Percentiles rank a stretch among this genome's conserved stretches.
Evolutionary conservation across 805 yeast genomes (phyloP).

Genomic region (Debaryomyces maramus): DNA sequence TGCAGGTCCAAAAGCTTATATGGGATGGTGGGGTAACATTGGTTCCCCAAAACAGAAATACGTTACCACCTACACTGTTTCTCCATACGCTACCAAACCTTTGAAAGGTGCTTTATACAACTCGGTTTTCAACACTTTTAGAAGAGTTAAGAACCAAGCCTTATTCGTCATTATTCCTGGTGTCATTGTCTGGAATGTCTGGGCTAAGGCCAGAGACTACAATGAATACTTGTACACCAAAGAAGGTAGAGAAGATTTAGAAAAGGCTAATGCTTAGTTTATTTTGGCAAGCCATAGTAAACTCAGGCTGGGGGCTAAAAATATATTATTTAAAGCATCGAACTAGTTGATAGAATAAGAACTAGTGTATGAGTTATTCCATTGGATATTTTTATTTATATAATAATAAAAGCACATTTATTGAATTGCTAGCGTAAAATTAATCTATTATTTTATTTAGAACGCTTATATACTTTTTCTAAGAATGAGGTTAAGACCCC

Average conservation of each 20-base stretch:
- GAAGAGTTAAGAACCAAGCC: slow-evolving; percentile 88
- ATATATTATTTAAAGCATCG: no score
- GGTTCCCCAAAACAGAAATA: slow-evolving; percentile 88
- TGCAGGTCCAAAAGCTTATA: slow-evolving; percentile 63
- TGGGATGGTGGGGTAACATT: slow-evolving; percentile 98
- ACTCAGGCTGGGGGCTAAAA: no score
- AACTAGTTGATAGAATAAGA: slow-evolving; percentile 5
- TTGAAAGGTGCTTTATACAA: slow-evolving; percentile 82
- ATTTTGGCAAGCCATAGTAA: no score
- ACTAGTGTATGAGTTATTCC: background rate
- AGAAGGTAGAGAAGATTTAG: slow-evolving; percentile 95
- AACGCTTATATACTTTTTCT: slow-evolving; percentile 90
- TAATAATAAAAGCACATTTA: background rate
- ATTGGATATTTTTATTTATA: background rate
- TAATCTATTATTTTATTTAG: slow-evolving; percentile 54
- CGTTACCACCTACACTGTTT: slow-evolving; percentile 82
- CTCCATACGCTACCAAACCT: slow-evolving; percentile 93
- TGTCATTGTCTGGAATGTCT: slow-evolving; percentile 77
- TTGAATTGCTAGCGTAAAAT: background rate
- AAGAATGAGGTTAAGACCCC: slow-evolving; percentile 84
- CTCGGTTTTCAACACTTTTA: slow-evolving; percentile 88
- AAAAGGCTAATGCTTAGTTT: slow-evolving; percentile 50
- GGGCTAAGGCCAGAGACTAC: slow-evolving; percentile 86
- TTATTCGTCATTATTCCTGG: slow-evolving; percentile 78
- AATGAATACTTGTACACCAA: slow-evolving; percentile 93